phyloP scores from a whole-genome alignment of 176 grass and related monocot genomes.

The Musa schizocarpa region DNA sequence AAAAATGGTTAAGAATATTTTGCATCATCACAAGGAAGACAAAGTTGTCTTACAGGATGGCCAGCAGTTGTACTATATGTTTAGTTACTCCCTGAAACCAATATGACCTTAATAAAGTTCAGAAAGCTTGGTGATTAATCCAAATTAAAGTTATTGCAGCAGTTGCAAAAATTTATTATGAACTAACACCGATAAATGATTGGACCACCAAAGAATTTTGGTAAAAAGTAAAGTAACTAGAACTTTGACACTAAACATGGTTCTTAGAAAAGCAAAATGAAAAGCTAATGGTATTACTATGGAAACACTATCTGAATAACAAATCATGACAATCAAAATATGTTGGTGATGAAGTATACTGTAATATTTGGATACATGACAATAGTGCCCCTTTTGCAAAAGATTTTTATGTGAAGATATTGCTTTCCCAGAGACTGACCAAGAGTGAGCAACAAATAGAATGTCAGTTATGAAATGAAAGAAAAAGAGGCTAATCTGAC shows the following conservation, averaged over 20 bases:
- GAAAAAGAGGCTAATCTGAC: neutral
- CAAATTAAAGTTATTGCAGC: no score
- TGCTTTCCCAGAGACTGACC: neutral
- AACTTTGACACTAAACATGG: neutral
- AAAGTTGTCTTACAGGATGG: neutral
- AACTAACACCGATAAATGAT: neutral
- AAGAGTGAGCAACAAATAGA: neutral
- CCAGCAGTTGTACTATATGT: neutral
- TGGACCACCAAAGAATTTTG: neutral
- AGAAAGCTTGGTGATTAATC: neutral
- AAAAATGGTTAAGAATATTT: neutral
- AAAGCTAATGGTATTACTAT: neutral
- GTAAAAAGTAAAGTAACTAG: neutral
- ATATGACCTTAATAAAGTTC: neutral
- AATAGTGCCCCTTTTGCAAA: neutral
- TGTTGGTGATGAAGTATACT: no score
- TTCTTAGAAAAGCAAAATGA: neutral
- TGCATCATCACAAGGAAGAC: neutral
- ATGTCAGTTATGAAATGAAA: neutral
- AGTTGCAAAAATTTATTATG: neutral
- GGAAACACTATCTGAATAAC: neutral
- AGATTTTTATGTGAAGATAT: neutral
- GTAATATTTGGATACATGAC: no score
- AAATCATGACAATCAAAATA: neutral
- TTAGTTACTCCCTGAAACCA: neutral